Percentiles rank a stretch among this genome's conserved stretches.
Evolutionary conservation across 495 filamentous ascomycete genomes (phyloP).

Genomic region (Aspergillus sclerotioniger): DNA sequence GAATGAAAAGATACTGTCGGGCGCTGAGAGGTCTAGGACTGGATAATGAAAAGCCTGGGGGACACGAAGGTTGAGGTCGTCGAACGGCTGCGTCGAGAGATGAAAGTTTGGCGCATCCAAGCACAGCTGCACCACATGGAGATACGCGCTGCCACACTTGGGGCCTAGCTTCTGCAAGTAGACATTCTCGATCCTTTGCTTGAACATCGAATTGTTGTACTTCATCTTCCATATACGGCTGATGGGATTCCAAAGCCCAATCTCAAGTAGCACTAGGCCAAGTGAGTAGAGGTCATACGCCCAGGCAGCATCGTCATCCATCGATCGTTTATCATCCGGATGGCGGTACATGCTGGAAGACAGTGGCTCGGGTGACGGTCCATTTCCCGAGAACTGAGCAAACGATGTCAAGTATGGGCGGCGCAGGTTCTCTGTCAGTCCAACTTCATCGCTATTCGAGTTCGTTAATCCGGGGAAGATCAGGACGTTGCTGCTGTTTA

Average conservation of each 20-base stretch:
- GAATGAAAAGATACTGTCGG: conserved; percentile 45
- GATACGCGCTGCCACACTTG: conserved; percentile 75
- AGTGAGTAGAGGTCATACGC: conserved; percentile 83
- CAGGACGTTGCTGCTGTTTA: conserved; percentile 76
- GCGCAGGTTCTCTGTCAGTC: conserved; percentile 57
- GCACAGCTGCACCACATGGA: conserved; percentile 76
- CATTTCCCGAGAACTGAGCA: conserved; percentile 73
- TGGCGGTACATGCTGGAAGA: conserved; percentile 72
- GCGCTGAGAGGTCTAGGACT: conserved; percentile 47
- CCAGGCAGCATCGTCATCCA: conserved; percentile 49
- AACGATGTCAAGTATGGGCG: conserved; percentile 77
- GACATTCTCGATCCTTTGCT: conserved; percentile 57
- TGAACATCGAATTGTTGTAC: conserved; percentile 63
- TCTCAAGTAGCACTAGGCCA: conserved; percentile 78
- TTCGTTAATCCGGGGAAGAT: conserved; percentile 61
- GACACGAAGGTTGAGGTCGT: conserved; percentile 41
- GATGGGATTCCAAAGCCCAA: conserved; percentile 85
- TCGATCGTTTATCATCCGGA: conserved; percentile 65
- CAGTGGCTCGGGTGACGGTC: conserved; percentile 48
- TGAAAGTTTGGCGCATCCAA: conserved; percentile 69
- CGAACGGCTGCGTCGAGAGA: conserved; percentile 55
- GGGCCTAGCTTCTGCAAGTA: conserved; percentile 65
- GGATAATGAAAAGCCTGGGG: conserved; percentile 49
- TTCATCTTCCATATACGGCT: conserved; percentile 65
- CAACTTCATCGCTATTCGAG: conserved; percentile 39